These are phyloP conservation scores for Teratosphaeria gauchensis DNA, from an alignment of 2,329 filamentous ascomycete species.

Conservation along the genomic window DNA sequence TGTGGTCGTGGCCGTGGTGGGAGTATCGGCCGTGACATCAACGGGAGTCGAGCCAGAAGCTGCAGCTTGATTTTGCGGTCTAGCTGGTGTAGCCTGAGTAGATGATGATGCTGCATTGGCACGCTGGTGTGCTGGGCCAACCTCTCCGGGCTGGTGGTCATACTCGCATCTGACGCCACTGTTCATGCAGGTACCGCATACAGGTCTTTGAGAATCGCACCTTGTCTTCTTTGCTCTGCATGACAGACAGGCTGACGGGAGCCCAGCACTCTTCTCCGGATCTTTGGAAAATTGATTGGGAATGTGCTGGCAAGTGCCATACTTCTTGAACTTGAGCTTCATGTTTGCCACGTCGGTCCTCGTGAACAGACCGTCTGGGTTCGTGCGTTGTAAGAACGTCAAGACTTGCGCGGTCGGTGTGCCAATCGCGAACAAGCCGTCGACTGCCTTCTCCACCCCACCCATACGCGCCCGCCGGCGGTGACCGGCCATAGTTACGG, in stretches of 20 bases:
- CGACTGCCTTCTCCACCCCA: conserved; percentile 22
- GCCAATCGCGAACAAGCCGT: conserved; percentile 24
- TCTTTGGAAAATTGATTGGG: conserved; percentile 4
- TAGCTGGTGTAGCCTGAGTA: neutral
- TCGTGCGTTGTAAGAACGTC: conserved; percentile 22
- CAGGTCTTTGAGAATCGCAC: conserved; percentile 19
- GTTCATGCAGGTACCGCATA: conserved; percentile 16
- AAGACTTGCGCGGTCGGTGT: conserved; percentile 22
- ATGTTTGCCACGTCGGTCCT: conserved; percentile 27
- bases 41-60: neutral
- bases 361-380: conserved; percentile 25
- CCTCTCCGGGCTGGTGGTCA: conserved; percentile 9
- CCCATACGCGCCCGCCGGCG: conserved; percentile 21
- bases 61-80: neutral
- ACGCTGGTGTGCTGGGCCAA: neutral
- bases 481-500: conserved; percentile 20
- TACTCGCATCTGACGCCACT: conserved; percentile 15
- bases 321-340: conserved; percentile 26
- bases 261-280: neutral
- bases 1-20: neutral
- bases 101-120: neutral
- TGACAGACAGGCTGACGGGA: conserved; percentile 16
- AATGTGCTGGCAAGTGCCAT: conserved; percentile 18
- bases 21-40: neutral
- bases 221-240: conserved; percentile 21